phyloP scores from a whole-genome alignment of 805 yeast species.

The Debaryomyces castellii region DNA sequence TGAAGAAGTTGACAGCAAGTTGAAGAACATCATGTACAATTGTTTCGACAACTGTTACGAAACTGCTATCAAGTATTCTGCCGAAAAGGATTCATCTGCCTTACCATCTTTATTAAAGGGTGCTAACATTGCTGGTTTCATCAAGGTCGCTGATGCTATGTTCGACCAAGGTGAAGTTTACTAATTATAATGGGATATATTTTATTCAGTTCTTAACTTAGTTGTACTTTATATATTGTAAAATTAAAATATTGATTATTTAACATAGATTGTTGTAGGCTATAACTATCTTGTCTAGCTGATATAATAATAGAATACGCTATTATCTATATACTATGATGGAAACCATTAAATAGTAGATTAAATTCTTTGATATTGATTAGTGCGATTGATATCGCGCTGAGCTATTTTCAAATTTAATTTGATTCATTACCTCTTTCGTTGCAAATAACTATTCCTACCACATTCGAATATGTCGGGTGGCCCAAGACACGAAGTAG shows the following conservation, averaged over 20 bases:
- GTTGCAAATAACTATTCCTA: no score
- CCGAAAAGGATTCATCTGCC: constrained; percentile 56
- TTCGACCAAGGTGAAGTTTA: constrained; percentile 88
- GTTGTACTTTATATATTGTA: not conserved
- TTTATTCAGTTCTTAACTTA: constrained; percentile 1
- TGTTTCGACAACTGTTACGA: constrained; percentile 92
- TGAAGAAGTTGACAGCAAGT: constrained; percentile 89
- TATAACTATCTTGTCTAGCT: not conserved
- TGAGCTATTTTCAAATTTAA: not conserved
- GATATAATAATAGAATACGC: no score
- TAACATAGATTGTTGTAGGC: not conserved
- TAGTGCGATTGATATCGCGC: not conserved
- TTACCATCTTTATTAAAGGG: constrained; percentile 97
- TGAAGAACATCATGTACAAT: constrained; percentile 88
- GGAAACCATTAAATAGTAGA: no score
- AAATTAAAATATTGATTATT: constrained; percentile 1
- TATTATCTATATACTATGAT: no score
- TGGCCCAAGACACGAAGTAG: constrained; percentile 38
- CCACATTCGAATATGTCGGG: constrained; percentile 15
- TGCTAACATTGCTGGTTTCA: constrained; percentile 98
- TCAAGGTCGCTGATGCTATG: constrained; percentile 98
- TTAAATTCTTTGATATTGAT: no score
- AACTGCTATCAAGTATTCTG: constrained; percentile 79
- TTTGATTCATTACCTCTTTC: no score
- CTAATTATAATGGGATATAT: constrained; percentile 16